Evolutionary conservation across 305 asterid species (phyloP), one percentile per base, ranked within the genome.

Genomic region (Lippia alba): DNA sequence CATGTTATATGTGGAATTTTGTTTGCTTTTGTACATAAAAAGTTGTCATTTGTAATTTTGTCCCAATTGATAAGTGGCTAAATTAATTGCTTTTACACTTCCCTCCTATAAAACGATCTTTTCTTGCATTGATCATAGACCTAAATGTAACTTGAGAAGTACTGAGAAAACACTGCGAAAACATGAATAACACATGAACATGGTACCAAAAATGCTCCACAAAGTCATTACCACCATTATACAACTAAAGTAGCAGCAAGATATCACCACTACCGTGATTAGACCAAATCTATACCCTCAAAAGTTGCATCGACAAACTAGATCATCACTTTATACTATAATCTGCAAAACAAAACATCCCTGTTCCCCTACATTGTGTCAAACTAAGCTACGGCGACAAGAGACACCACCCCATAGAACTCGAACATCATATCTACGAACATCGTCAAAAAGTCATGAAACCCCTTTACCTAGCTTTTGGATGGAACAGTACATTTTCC

Each of bases 401-500:
- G 12, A 44, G 10, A 44, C 30, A 24, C 4, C 14, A 5, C 12
- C 49, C 14, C 14, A 44, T 14, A 44, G 10, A 44, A 44, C 12
- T 44, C 10, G 12, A 39, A 39, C 45, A 5, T 6, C 45, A 39
- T 9, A 39, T 39, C 45, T 39, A 9, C 45, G 45, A 39, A 39
- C 45, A 39, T 39, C 45, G 10, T 39, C 3, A 14, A 44, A 41
- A 54, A 12, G 9, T 73, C 67, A 73, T 6, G 10, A 56, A 45
- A 66, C 58, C 32, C 57, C 58, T 40, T 16, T 66, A 14, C 80
- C 64, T 59, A 85, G 86, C 74, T 87, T 84, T 78, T 79, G 87
- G 69, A 90, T 84, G 5, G 90, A 83, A 53, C 80, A 66, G 60
- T 68, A 84, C 87, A 90, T 83, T 64, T 84, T 87, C 80, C 96